Conservation (phyloP, 2,329 filamentous ascomycete genomes). For the Coleophoma eucalyptorum region DNA sequence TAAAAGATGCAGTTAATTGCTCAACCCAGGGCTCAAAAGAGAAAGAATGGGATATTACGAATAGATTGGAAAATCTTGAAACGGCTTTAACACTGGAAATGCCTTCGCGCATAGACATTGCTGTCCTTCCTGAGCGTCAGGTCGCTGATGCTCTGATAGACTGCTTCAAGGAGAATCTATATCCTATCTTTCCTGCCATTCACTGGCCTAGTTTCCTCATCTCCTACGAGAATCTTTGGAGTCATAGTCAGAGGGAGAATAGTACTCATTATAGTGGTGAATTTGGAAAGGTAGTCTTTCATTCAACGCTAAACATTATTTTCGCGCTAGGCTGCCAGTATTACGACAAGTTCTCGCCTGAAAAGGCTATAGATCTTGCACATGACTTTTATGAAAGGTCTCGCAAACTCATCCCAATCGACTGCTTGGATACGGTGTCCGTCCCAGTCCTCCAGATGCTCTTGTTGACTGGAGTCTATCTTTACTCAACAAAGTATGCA, state of each 20-base stretch:
- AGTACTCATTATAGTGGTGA: background rate
- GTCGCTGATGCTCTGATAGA: slow-evolving; percentile 12
- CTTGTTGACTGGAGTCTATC: slow-evolving; percentile 23
- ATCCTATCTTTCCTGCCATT: slow-evolving; percentile 17
- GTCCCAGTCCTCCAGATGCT: slow-evolving; percentile 25
- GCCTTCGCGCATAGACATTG: background rate
- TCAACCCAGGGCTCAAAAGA: background rate
- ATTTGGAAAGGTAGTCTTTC: slow-evolving; percentile 10
- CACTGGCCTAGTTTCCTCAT: slow-evolving; percentile 8
- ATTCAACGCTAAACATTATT: slow-evolving; percentile 26
- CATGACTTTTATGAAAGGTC: slow-evolving; percentile 26
- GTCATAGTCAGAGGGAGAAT: background rate
- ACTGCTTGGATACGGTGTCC: slow-evolving; percentile 22
- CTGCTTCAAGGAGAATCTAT: slow-evolving; percentile 14
- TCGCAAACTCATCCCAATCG: slow-evolving; percentile 18
- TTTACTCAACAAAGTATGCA: slow-evolving; percentile 22
- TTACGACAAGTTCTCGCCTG: slow-evolving; percentile 7
- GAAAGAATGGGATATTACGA: background rate
- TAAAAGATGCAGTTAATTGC: too few relatives aligned
- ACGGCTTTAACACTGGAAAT: background rate
- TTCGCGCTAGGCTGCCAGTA: slow-evolving; percentile 26
- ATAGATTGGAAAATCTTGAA: background rate
- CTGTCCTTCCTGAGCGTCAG: slow-evolving; percentile 12
- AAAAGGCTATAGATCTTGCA: slow-evolving; percentile 8
- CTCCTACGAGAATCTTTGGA: slow-evolving; percentile 12